Conservation (phyloP, 2,329 filamentous ascomycete species). For the Davidsoniella eucalypti region DNA sequence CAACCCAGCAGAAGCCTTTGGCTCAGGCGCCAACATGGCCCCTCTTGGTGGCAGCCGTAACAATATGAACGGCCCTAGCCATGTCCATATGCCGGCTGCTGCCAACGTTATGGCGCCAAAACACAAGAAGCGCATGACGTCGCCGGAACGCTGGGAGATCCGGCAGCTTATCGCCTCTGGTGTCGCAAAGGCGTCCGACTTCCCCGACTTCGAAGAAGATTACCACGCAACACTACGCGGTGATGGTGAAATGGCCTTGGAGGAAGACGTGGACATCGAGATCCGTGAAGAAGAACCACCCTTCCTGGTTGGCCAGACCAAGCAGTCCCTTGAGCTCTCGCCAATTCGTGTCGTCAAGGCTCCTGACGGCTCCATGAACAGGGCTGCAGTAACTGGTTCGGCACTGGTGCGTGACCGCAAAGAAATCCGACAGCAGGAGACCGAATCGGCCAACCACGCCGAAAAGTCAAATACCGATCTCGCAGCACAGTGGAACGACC, state of each 20-base stretch:
- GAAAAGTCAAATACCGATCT: conserved; percentile 62
- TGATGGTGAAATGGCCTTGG: conserved; percentile 75
- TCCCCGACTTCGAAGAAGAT: conserved; percentile 86
- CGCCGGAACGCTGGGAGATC: conserved; percentile 94
- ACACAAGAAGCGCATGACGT: conserved; percentile 85
- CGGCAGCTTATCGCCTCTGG: conserved; percentile 91
- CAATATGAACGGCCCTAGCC: conserved; percentile 19
- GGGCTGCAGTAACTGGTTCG: conserved; percentile 88
- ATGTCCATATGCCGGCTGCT: conserved; percentile 18
- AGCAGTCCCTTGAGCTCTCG: conserved; percentile 84
- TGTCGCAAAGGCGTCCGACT: conserved; percentile 80
- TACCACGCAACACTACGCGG: conserved; percentile 77
- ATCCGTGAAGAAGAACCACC: conserved; percentile 92
- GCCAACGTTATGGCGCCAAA: conserved; percentile 26
- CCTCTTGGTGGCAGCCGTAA: conserved; percentile 47
- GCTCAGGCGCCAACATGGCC: conserved; percentile 82
- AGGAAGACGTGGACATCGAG: conserved; percentile 95
- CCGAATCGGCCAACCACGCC: conserved; percentile 56
- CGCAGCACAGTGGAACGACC: conserved; percentile 86
- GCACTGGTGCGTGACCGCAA: conserved; percentile 75
- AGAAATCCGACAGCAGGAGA: conserved; percentile 77
- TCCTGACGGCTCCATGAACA: conserved; percentile 93
- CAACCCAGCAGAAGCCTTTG: conserved; percentile 58
- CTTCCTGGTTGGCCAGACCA: conserved; percentile 89
- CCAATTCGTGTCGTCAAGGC: conserved; percentile 95